A percentile compares a stretch with the other conserved stretches of the same genome.
phyloP scores from a whole-genome alignment of 441 rosid species.

The Geranium incanum region DNA sequence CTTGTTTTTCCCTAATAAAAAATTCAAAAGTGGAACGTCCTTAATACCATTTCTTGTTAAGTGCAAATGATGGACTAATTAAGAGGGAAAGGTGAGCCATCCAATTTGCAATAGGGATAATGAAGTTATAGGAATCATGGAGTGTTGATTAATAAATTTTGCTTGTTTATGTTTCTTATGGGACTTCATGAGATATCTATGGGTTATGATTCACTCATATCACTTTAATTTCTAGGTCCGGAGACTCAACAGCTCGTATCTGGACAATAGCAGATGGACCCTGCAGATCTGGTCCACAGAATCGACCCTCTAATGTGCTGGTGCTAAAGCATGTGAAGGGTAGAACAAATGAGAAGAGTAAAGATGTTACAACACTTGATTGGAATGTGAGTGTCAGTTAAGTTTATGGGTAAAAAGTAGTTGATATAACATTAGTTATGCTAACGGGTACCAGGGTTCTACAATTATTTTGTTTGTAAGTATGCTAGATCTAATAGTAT shows the following conservation, averaged over 20 bases:
- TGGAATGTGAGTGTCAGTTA: constrained; percentile 81
- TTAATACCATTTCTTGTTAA: neutral
- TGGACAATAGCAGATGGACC: constrained; percentile 69
- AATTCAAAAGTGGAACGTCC: neutral
- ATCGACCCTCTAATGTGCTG: constrained; percentile 47
- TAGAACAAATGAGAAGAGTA: constrained; percentile 89
- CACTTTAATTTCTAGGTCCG: constrained; percentile 48
- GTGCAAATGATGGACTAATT: neutral
- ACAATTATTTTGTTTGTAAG: neutral
- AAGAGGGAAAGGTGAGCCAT: neutral
- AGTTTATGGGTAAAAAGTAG: constrained; percentile 13
- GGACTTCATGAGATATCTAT: neutral
- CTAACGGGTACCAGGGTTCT: neutral
- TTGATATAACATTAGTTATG: neutral
- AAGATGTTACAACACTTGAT: constrained; percentile 94
- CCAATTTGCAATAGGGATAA: constrained; percentile 3
- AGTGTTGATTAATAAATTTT: neutral
- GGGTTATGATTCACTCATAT: constrained; percentile 9
- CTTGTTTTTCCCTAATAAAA: neutral
- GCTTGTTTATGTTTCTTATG: neutral
- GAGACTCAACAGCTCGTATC: constrained; percentile 95
- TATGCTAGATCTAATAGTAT: neutral
- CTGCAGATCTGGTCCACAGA: constrained; percentile 42
- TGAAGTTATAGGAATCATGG: neutral
- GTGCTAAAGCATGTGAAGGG: constrained; percentile 92